Percentiles rank a stretch among this genome's conserved stretches.
Evolutionary conservation across 305 asterid species (phyloP).

Genomic region (Vinca major): DNA sequence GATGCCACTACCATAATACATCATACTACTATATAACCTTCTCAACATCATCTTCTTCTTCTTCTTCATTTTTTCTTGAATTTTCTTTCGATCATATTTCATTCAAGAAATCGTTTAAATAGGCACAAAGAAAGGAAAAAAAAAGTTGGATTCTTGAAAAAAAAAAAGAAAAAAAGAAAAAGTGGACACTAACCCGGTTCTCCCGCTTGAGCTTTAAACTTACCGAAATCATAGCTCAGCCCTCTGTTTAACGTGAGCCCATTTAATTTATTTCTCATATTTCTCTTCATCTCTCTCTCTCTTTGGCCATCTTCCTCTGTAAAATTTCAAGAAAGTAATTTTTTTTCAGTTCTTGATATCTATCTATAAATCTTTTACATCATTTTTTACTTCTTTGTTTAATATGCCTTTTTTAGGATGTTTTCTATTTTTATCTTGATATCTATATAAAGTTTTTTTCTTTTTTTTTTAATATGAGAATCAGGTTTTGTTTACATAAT

Average conservation of each 20-base stretch:
- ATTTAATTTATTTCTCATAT: conserved; percentile 15
- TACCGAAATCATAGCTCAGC: conserved; percentile 43
- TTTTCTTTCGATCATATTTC: background rate
- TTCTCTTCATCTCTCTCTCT: conserved; percentile 1
- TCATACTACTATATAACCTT: no score
- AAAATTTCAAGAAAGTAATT: background rate
- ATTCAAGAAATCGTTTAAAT: no score
- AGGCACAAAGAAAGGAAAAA: background rate
- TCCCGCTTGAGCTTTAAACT: conserved; percentile 48
- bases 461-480: background rate
- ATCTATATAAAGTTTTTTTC: background rate
- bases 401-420: conserved; percentile 30
- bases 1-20: no score
- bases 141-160: conserved; percentile 7
- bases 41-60: background rate
- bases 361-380: background rate
- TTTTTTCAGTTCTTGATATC: background rate
- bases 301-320: background rate
- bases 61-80: background rate
- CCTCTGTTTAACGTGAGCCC: conserved; percentile 23
- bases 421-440: conserved; percentile 19
- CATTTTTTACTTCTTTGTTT: conserved; percentile 10
- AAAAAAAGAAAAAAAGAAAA: background rate
- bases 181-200: conserved; percentile 21
- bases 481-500: background rate